Base-by-base conservation (phyloP, 495 filamentous ascomycete genomes). In the Penicillium subrubescens region DNA sequence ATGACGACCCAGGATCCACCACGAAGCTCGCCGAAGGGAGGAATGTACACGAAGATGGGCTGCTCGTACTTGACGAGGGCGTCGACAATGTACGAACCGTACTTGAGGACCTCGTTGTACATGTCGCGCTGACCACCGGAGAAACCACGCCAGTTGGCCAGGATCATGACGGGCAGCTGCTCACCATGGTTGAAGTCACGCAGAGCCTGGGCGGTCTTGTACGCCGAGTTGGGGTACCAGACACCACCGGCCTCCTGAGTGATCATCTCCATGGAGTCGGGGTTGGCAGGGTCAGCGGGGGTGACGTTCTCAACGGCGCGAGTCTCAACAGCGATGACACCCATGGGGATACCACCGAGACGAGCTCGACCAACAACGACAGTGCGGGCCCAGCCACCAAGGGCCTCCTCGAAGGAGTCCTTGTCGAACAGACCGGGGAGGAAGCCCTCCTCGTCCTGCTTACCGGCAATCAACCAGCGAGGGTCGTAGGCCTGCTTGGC, bases 21-120 rank as follows among this genome's bases (percentile, higher is more conserved):
- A 86, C 95, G 94, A 57, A 99, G 89, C 77, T 99, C 95, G 65
- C 95, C 95, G 77, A 89, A 91, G 6, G 95, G 95, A 67, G 95
- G 95, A 75, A 99, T 99, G 81, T 99, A 99, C 52, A 99, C 91
- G 77, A 99, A 97, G 71, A 98, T 89, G 15, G 95, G 95, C 82
- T 99, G 95, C 85, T 98, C 93, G 72, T 92, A 98, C 78, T 97
- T 95, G 84, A 97, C 93, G 34, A 99, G 87, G 48, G 95, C 94
- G 75, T 99, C 95, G 64, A 99, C 95, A 70, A 99, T 99, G 85
- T 94, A 97, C 15, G 93, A 96, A 68, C 95, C 95, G 74, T 99
- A 99, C 84, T 99, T 99, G 76, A 99, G 88, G 10, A 99, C 96
- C 79, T 99, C 95, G 81, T 97, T 97, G 88, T 97, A 99, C 95